Percentiles rank a stretch among this genome's conserved stretches.
Evolutionary conservation across 306 rosid genomes (phyloP).

Genomic region (cucumber (Cucumis sativus)): Cucumber_9930_V3 NC_026658.2:23832501-23833000

Average conservation of each 20-base stretch:
- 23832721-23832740: neutral
- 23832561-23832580: neutral
- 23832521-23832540: neutral
- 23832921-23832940: constrained; percentile 75
- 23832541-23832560: neutral
- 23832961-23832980: constrained; percentile 57
- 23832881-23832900: constrained; percentile 65
- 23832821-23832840: constrained; percentile 62
- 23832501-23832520: neutral
- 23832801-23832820: neutral
- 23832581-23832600: neutral
- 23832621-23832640: neutral
- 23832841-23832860: constrained; percentile 92
- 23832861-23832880: constrained; percentile 59
- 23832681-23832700: neutral
- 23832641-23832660: neutral
- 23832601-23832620: neutral
- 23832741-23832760: neutral
- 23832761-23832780: neutral
- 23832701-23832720: neutral
- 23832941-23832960: constrained; percentile 71
- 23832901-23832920: constrained; percentile 84
- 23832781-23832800: neutral
- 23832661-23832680: neutral
- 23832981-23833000: neutral